Evolutionary conservation across 2,329 filamentous ascomycete species (phyloP), one percentile per base, ranked within the genome.

Genomic region (Cladosporium austrohemisphaericum): DNA sequence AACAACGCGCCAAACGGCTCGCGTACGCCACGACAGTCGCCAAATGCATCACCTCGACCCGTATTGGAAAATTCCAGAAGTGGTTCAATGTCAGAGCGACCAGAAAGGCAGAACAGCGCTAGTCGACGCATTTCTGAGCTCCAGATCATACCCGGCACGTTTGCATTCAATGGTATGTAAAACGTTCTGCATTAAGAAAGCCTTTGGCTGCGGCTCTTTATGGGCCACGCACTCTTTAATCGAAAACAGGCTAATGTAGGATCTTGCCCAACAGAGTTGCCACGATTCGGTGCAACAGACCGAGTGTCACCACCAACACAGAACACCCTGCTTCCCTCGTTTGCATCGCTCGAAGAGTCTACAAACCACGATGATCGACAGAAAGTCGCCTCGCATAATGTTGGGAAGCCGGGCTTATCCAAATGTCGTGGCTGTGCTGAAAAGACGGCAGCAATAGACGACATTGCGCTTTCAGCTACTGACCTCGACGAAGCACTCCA

Each of bases 321-420:
- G 25, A 44, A 52, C 44, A 56, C 51, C 11, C 56, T 53, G 10
- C 51, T 64, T 20, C 60, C 60, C 3, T 60, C 61, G 2, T 61
- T 64, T 38, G 56, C 60, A 16, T 44, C 53, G 1, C 51, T 64
- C 29, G 48, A 56, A 23, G 51, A 58, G 26, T 57, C 59, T 19
- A 35, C 55, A 14, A 55, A 14, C 19, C 46, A 52, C 26, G 55
- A 55, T 29, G 52, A 48, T 8, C 9, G 38, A 10, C 26, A 19
- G 5, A 19, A 5, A 6, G 7, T 16, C 11, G 26, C 16, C 11
- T 19, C 26, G 16, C 14, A 41, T 11, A 16, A 11, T 19, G 25
- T 19, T 28, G 14, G 20, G 3, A 41, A 41, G 25, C 50, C 52
- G 14, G 58, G 54, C 32, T 54, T 53, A 2, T 40, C 56, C 13